These are phyloP conservation scores for Cytospora leucostoma DNA, from an alignment of 2,329 filamentous ascomycete genomes.

Conservation along the genomic window DNA sequence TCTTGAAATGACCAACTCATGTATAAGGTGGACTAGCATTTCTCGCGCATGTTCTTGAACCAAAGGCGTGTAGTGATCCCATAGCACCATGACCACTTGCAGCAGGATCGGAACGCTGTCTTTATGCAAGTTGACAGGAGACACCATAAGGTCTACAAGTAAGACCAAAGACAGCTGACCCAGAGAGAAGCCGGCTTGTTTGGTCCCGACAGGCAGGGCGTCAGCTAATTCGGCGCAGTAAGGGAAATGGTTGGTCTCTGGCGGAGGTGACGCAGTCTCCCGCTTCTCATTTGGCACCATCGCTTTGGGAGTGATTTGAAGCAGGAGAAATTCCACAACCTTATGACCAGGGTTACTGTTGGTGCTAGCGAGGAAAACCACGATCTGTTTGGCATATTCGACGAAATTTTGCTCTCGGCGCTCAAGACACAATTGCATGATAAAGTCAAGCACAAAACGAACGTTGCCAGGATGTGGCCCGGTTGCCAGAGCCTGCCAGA, in stretches of 20 bases:
- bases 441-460: constrained; percentile 90
- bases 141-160: constrained; percentile 93
- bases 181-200: constrained; percentile 86
- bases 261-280: constrained; percentile 66
- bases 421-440: constrained; percentile 91
- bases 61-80: constrained; percentile 94
- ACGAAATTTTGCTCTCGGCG: constrained; percentile 97
- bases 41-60: constrained; percentile 96
- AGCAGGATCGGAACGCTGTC: constrained; percentile 84
- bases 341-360: constrained; percentile 74
- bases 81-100: constrained; percentile 89
- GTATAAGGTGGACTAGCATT: constrained; percentile 96
- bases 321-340: constrained; percentile 88
- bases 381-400: constrained; percentile 96
- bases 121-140: constrained; percentile 75
- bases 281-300: constrained; percentile 92
- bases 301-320: constrained; percentile 91
- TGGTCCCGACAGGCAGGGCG: constrained; percentile 83
- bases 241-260: constrained; percentile 73
- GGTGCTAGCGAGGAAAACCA: constrained; percentile 90
- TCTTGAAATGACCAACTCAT: constrained; percentile 82
- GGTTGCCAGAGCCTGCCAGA: constrained; percentile 95
- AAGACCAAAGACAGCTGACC: constrained; percentile 92
- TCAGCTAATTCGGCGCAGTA: constrained; percentile 86
- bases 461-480: constrained; percentile 93